Base-by-base conservation (phyloP, 2,329 filamentous ascomycete species). In the Hymenoscyphus linearis region DNA sequence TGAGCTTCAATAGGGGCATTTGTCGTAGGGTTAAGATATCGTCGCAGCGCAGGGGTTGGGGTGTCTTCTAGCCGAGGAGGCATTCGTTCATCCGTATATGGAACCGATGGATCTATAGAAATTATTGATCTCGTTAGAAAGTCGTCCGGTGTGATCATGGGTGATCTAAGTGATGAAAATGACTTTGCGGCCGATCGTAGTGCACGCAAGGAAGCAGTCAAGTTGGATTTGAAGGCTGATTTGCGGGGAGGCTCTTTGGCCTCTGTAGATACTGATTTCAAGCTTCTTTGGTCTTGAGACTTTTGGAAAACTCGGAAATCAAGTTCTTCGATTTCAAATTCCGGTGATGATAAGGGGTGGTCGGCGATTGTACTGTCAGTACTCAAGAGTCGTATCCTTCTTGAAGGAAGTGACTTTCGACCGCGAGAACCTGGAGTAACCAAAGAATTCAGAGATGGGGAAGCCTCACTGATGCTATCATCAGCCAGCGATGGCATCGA, bases 81-180 rank as follows among this genome's bases (percentile, higher is more conserved):
- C 66, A 85, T 81, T 55, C 84, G 82, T 74, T 89, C 86, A 67
- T 89, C 86, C 6, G 85, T 85, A 69, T 85, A 89, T 1, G 85
- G 85, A 18, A 87, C 83, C 59, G 81, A 79, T 25, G 85, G 84
- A 68, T 88, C 85, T 63, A 88, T 85, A 25, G 85, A 85, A 59
- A 89, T 79, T 67, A 89, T 85, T 36, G 85, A 88, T 64, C 86
- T 79, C 9, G 85, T 87, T 26, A 89, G 77, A 60, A 88, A 83
- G 71, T 88, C 85, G 68, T 88, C 85, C 2, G 85, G 81, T 10
- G 85, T 84, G 47, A 87, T 83, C 27, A 85, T 84, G 1, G 86
- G 79, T 55, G 86, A 80, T 65, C 85, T 86, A 65, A 88, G 80
- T 65, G 73, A 79, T 2, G 85, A 87, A 60, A 89, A 80, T 7